Conservation (phyloP, 306 rosid species). For the Sphenostylis stenocarpa region DNA sequence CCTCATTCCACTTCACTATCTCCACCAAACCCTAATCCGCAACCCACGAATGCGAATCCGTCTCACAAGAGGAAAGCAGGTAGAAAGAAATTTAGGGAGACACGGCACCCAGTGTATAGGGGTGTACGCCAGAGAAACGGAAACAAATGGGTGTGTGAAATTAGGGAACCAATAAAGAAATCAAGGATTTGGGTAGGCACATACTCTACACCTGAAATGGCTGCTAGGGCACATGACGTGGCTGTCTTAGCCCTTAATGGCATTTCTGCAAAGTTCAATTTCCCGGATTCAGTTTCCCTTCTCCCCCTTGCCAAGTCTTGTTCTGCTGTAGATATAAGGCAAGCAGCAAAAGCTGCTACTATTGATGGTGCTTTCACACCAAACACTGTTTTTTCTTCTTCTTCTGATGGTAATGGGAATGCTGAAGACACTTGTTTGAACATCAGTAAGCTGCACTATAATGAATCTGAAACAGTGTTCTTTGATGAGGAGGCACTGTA, state of each 20-base stretch:
- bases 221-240: constrained; percentile 47
- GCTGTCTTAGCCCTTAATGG: constrained; percentile 39
- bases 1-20: background rate
- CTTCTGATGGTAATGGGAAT: background rate
- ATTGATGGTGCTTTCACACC: background rate
- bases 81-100: background rate
- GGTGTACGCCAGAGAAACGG: constrained; percentile 10
- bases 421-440: background rate
- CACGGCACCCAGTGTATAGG: constrained; percentile 1
- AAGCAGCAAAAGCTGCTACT: constrained; percentile 10
- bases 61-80: constrained; percentile 20
- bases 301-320: constrained; percentile 28
- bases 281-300: constrained; percentile 25
- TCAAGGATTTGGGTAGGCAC: constrained; percentile 46
- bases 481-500: constrained; percentile 38
- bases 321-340: constrained; percentile 20
- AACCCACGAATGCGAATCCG: background rate
- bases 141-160: constrained; percentile 9
- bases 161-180: constrained; percentile 30
- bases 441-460: background rate
- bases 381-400: background rate
- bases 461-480: background rate
- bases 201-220: constrained; percentile 39
- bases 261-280: constrained; percentile 29
- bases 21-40: background rate